phyloP scores from a whole-genome alignment of 2,329 filamentous ascomycete species.

The Xylaria sp. region DNA sequence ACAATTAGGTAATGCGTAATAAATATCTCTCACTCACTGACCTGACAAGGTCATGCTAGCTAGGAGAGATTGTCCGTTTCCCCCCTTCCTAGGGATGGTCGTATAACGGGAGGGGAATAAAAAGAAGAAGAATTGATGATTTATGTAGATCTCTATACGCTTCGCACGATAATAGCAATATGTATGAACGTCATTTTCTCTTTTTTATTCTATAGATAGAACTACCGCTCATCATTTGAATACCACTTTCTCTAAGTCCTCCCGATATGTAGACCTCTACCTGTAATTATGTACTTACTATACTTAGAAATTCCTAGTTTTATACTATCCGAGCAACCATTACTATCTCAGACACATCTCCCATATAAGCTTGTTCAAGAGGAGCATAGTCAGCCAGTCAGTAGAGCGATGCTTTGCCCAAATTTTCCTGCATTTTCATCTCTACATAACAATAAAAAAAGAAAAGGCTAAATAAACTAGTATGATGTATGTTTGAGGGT shows the following conservation, averaged over 20 bases:
- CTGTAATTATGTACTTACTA: not conserved
- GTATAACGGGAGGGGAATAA: not conserved
- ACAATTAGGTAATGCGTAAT: constrained; percentile 17
- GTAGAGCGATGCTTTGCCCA: too few species aligned
- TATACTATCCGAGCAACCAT: too few species aligned
- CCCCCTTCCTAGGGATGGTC: not conserved
- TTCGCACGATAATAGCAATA: constrained; percentile 14
- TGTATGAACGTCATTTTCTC: not conserved
- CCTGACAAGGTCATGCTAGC: too few species aligned
- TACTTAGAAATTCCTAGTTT: too few species aligned
- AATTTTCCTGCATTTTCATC: too few species aligned
- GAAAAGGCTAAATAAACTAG: too few species aligned
- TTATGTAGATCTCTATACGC: constrained; percentile 13
- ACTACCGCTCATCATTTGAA: not conserved
- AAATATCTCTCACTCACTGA: not conserved
- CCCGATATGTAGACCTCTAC: not conserved
- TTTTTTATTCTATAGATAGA: too few species aligned
- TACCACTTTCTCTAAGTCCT: not conserved
- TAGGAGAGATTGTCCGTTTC: not conserved
- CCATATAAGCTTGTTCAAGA: too few species aligned
- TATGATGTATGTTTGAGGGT: not conserved
- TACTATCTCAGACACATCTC: too few species aligned
- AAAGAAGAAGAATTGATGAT: constrained; percentile 14
- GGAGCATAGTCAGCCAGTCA: too few species aligned
- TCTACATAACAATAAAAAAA: too few species aligned